Conservation (phyloP, 169 alveolate genomes). For the Plasmodium blacklocki region DNA sequence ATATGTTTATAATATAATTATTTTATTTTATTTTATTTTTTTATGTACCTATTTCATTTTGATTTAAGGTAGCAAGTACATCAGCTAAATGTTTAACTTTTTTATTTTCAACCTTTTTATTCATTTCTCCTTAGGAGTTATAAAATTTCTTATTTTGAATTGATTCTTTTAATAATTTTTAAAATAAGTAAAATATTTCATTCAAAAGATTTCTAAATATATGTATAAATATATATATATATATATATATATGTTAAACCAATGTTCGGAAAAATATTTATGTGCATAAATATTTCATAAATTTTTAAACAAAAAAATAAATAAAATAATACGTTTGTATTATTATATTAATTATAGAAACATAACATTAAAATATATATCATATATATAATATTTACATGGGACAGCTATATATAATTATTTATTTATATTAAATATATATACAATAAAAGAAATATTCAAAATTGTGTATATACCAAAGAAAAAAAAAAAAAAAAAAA, state of each 20-base stretch:
- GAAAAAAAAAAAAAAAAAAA: too few species aligned
- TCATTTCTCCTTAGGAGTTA: constrained; percentile 27
- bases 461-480: too few species aligned
- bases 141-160: constrained; percentile 6
- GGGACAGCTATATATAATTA: too few species aligned
- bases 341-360: too few species aligned
- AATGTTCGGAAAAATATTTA: background rate
- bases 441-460: too few species aligned
- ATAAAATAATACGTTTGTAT: too few species aligned
- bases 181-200: background rate
- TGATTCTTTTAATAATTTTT: constrained; percentile 13
- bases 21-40: background rate
- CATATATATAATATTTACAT: too few species aligned
- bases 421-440: too few species aligned
- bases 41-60: constrained; percentile 66
- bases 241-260: background rate
- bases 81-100: constrained; percentile 64
- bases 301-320: background rate
- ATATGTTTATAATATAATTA: background rate
- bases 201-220: too few species aligned
- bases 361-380: too few species aligned
- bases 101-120: constrained; percentile 40
- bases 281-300: constrained; percentile 3
- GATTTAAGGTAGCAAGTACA: constrained; percentile 44
- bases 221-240: background rate